Evolutionary conservation across 768 basidiomycete species (phyloP).

Genomic region (Xerocomellus intermedius): DNA sequence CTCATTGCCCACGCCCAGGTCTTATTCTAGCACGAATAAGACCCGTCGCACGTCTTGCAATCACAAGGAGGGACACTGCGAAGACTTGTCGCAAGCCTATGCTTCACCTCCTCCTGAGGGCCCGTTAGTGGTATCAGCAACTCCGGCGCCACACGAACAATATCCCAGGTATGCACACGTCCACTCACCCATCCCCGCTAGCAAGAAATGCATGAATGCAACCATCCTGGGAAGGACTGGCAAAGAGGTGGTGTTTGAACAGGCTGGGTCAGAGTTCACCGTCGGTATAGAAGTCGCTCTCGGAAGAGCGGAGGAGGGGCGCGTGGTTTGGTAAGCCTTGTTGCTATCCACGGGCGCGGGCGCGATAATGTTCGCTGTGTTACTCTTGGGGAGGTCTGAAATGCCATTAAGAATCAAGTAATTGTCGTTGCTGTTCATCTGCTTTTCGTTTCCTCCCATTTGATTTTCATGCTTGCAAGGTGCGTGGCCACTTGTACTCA

Average conservation of each 20-base stretch:
- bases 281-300: slow-evolving; percentile 33
- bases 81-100: slow-evolving; percentile 32
- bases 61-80: slow-evolving; percentile 18
- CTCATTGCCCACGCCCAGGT: slow-evolving; percentile 20
- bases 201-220: slow-evolving; percentile 13
- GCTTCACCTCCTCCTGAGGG: slow-evolving; percentile 31
- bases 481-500: not conserved
- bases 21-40: slow-evolving; percentile 4
- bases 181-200: slow-evolving; percentile 13
- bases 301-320: slow-evolving; percentile 34
- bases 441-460: slow-evolving; percentile 1
- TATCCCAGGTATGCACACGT: slow-evolving; percentile 32
- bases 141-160: slow-evolving; percentile 19
- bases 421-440: slow-evolving; percentile 20
- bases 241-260: slow-evolving; percentile 28
- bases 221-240: slow-evolving; percentile 10
- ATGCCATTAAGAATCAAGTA: slow-evolving; percentile 8
- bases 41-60: slow-evolving; percentile 17
- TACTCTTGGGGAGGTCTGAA: not conserved
- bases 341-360: not conserved
- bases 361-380: not conserved
- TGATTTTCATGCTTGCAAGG: slow-evolving; percentile 1
- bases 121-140: slow-evolving; percentile 21
- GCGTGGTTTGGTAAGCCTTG: slow-evolving; percentile 29
- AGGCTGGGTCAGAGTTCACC: slow-evolving; percentile 25